Percentiles rank a stretch among this genome's conserved stretches.
Evolutionary conservation across 371 early-diverging fungal species (phyloP).

Genomic region (Dinochytrium kinnereticum): DNA sequence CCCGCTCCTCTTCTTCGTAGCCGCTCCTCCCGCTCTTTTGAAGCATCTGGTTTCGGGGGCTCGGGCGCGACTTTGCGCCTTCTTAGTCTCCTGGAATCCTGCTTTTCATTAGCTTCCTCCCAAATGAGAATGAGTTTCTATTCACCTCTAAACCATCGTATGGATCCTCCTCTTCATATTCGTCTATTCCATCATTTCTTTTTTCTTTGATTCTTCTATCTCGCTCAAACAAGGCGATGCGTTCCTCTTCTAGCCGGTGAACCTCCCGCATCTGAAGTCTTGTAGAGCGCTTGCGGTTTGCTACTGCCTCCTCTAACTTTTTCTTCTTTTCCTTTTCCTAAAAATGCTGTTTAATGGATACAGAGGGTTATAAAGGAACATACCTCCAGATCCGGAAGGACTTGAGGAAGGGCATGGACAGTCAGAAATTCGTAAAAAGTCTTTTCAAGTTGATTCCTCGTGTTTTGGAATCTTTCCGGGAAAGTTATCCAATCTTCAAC

Average conservation of each 20-base stretch:
- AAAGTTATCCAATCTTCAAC: constrained; percentile 67
- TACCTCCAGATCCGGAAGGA: constrained; percentile 58
- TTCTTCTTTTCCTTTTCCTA: constrained; percentile 27
- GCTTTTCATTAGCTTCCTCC: too few relatives aligned
- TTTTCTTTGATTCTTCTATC: constrained; percentile 18
- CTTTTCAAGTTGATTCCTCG: constrained; percentile 63
- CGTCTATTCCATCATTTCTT: constrained; percentile 14
- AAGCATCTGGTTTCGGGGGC: not conserved
- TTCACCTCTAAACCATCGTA: not conserved
- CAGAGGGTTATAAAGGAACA: not conserved
- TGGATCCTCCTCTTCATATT: constrained; percentile 22
- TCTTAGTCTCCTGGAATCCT: not conserved
- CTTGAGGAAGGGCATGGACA: constrained; percentile 64
- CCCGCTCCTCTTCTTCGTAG: not conserved
- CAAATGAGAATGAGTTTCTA: too few relatives aligned
- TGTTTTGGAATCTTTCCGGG: constrained; percentile 57
- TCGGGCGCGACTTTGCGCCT: not conserved
- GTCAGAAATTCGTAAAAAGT: constrained; percentile 59
- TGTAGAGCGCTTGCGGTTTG: constrained; percentile 70
- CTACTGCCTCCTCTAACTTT: constrained; percentile 54
- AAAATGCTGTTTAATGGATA: not conserved
- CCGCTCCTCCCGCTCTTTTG: constrained; percentile 13
- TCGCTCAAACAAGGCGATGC: constrained; percentile 14
- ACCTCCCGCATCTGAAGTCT: constrained; percentile 60
- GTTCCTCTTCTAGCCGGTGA: constrained; percentile 32